These are phyloP conservation scores for Candida jianshihensis DNA, from an alignment of 805 yeast genomes.

Conservation along the genomic window DNA sequence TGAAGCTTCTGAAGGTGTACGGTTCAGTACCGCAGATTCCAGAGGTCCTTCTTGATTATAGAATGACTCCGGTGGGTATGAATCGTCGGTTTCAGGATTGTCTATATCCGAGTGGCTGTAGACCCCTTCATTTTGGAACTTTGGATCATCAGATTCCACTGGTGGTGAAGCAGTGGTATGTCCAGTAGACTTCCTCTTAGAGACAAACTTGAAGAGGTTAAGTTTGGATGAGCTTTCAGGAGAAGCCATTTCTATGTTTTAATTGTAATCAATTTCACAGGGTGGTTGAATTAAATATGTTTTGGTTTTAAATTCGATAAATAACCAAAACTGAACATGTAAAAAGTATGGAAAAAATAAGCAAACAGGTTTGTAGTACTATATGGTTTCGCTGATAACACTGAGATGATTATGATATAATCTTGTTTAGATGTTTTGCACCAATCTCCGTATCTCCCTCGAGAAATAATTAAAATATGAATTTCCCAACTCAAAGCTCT, in stretches of 20 bases:
- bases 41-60: slow-evolving; percentile 1
- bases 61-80: slow-evolving; percentile 13
- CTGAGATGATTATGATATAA: no score
- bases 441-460: no score
- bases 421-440: no score
- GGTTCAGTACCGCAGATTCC: neutral
- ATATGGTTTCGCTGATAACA: no score
- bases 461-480: no score
- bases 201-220: slow-evolving; percentile 4
- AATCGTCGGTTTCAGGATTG: slow-evolving; percentile 12
- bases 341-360: no score
- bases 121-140: neutral
- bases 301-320: no score
- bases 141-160: neutral
- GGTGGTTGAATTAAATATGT: no score
- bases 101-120: slow-evolving; percentile 6
- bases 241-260: neutral
- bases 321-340: no score
- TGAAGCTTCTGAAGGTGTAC: slow-evolving; percentile 25
- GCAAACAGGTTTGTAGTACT: no score
- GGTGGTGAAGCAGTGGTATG: neutral
- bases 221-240: neutral
- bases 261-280: no score
- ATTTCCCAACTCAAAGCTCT: no score
- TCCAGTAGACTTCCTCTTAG: neutral